A percentile compares a stretch with the other conserved stretches of the same genome.
Conservation (phyloP, 1,139 yeast species). For the Suhomyces ambrosiae region DNA sequence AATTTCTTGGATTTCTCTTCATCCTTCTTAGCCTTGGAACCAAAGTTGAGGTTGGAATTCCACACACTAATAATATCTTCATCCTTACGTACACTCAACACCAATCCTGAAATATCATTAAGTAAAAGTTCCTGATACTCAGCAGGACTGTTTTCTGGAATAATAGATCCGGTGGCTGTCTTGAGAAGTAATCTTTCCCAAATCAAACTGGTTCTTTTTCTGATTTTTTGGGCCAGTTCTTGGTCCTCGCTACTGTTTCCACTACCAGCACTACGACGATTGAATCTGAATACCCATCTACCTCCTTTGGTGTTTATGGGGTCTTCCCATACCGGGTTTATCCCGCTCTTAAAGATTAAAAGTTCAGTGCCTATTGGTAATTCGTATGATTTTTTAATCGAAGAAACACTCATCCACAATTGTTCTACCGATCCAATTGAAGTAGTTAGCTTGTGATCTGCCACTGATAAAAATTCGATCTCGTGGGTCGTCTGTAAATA, state of each 20-base stretch:
- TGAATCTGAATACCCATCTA: conserved; percentile 62
- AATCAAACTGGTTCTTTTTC: conserved; percentile 45
- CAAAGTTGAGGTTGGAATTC: conserved; percentile 51
- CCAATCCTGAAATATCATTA: conserved; percentile 55
- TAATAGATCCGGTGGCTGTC: conserved; percentile 47
- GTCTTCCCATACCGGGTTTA: conserved; percentile 75
- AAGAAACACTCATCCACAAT: conserved; percentile 57
- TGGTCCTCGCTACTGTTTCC: conserved; percentile 18
- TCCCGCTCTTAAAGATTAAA: conserved; percentile 62
- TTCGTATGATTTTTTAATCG: conserved; percentile 49
- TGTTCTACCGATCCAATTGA: conserved; percentile 59
- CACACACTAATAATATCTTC: conserved; percentile 56
- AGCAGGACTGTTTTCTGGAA: conserved; percentile 29
- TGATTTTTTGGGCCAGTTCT: conserved; percentile 21
- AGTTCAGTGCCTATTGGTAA: conserved; percentile 59
- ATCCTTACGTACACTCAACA: conserved; percentile 50
- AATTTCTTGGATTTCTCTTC: conserved; percentile 29
- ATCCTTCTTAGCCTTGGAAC: conserved; percentile 23
- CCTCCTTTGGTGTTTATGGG: conserved; percentile 66
- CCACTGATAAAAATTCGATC: conserved; percentile 29
- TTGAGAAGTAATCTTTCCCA: conserved; percentile 56
- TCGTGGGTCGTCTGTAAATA: conserved; percentile 48
- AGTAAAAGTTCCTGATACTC: conserved; percentile 40
- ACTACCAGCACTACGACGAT: conserved; percentile 27
- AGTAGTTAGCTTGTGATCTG: conserved; percentile 16